A percentile compares a stretch with the other conserved stretches of the same genome.
phyloP scores from a whole-genome alignment of 257 asterid species.

The Jaltomata sinuosa region DNA sequence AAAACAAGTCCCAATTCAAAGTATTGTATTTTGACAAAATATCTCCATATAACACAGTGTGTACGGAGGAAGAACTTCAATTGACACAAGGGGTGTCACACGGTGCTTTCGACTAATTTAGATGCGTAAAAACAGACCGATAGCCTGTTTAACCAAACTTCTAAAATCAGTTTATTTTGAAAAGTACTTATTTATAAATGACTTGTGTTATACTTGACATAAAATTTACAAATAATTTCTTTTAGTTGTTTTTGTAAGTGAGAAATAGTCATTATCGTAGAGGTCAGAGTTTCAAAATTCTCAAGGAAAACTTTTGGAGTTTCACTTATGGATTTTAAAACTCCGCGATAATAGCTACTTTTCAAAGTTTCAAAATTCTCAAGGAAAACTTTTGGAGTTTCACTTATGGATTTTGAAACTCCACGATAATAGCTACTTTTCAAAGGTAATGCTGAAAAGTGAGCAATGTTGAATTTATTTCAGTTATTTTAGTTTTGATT shows the following conservation, averaged over 20 bases:
- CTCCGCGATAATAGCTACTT: no score
- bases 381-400: no score
- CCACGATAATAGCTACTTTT: neutral
- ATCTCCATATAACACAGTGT: neutral
- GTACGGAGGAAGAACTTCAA: neutral
- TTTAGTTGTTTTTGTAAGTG: neutral
- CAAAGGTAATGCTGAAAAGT: neutral
- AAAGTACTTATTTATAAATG: neutral
- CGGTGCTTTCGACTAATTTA: neutral
- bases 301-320: no score
- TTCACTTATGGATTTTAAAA: no score
- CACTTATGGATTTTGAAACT: neutral
- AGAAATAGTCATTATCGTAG: neutral
- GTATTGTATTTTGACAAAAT: neutral
- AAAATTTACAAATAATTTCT: neutral
- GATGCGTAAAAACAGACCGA: rapidly evolving
- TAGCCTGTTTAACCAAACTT: no score
- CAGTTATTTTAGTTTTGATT: no score
- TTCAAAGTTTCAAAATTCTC: no score
- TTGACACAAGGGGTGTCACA: neutral
- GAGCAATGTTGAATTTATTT: no score
- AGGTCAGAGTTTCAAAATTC: neutral
- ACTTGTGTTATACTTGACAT: neutral
- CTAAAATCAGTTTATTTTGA: no score
- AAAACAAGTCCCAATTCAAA: neutral